Conservation (phyloP, 345 rosid species). For the Heritiera fomes region DNA sequence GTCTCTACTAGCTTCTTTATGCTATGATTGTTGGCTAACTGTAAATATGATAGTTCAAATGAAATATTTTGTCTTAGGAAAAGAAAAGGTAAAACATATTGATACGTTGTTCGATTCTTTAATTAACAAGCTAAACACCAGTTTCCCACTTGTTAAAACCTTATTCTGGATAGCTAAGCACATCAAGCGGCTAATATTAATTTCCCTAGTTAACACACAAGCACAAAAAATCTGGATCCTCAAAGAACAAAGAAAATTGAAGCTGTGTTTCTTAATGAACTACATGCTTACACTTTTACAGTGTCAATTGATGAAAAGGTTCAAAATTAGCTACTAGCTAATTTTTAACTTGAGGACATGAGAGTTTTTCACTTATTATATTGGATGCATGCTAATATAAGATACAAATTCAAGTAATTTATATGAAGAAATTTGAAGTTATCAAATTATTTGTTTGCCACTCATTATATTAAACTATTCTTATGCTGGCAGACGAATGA, state of each 20-base stretch:
- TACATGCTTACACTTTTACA: neutral
- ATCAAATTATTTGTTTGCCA: neutral
- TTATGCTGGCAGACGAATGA: no score
- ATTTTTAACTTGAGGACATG: neutral
- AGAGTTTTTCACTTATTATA: neutral
- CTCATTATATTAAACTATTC: no score
- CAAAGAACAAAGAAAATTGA: neutral
- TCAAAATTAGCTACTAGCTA: neutral
- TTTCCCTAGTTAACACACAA: neutral
- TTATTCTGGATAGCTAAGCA: neutral
- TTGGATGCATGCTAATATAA: neutral
- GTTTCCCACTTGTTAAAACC: neutral
- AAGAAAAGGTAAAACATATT: neutral
- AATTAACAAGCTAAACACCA: neutral
- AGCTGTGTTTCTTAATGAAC: neutral
- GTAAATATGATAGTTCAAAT: neutral
- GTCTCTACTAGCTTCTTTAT: neutral
- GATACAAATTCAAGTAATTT: neutral
- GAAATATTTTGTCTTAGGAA: neutral
- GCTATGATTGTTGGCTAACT: neutral
- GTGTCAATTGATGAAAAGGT: neutral
- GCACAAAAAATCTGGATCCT: neutral
- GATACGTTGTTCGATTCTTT: neutral
- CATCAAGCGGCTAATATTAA: neutral
- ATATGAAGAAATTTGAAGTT: neutral